Conservation (phyloP, 345 rosid species). For the Aegle marmelos region DNA sequence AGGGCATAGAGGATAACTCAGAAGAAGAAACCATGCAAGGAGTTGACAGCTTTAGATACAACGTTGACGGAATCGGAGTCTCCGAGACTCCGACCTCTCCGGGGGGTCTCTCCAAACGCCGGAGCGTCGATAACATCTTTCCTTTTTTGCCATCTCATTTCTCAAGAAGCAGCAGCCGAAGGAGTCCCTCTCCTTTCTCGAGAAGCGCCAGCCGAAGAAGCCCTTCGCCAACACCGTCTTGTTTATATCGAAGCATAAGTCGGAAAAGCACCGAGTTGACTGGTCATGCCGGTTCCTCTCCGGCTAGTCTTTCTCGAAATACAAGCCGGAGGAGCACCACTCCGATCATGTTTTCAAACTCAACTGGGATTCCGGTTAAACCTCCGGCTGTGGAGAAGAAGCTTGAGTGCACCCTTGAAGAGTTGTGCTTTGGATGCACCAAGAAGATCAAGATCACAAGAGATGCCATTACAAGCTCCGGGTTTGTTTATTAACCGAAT, state of each 20-base stretch:
- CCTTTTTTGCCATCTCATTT: constrained; percentile 21
- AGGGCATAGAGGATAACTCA: constrained; percentile 17
- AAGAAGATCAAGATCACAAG: constrained; percentile 76
- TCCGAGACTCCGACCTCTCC: constrained; percentile 12
- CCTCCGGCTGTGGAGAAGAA: constrained; percentile 56
- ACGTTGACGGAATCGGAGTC: constrained; percentile 11
- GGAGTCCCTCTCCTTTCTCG: constrained; percentile 25
- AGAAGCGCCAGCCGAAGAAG: constrained; percentile 41
- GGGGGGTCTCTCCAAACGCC: constrained; percentile 7
- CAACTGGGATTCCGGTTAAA: constrained; percentile 44
- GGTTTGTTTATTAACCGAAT: constrained; percentile 38
- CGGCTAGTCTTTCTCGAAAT: constrained; percentile 28
- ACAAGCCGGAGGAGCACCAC: constrained; percentile 35
- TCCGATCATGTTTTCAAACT: constrained; percentile 77
- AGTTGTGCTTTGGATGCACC: constrained; percentile 69
- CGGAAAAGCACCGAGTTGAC: constrained; percentile 30
- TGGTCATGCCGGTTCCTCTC: constrained; percentile 16
- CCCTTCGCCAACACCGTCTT: constrained; percentile 18
- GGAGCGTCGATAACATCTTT: constrained; percentile 25
- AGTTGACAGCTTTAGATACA: constrained; percentile 34
- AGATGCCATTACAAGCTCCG: constrained; percentile 55
- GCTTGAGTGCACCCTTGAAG: constrained; percentile 85
- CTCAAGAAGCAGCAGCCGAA: constrained; percentile 40
- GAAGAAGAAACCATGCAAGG: constrained; percentile 30
- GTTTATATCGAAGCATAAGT: constrained; percentile 31